A percentile compares a stretch with the other conserved stretches of the same genome.
phyloP scores from a whole-genome alignment of 1,139 yeast genomes.

The Eremothecium coryli region DNA sequence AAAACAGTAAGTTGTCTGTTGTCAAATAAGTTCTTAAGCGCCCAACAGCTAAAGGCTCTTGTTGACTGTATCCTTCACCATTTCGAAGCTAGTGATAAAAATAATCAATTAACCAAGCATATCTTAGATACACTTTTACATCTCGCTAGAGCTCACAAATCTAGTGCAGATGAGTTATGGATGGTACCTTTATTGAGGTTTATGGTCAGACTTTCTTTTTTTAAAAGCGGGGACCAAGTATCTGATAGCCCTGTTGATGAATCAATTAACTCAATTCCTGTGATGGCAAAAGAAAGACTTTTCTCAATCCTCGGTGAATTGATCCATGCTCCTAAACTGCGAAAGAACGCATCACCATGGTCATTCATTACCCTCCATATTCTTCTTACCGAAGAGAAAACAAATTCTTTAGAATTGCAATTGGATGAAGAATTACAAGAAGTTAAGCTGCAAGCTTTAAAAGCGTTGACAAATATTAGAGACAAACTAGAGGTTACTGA shows the following conservation, averaged over 20 bases:
- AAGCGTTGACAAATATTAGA: slow-evolving; percentile 41
- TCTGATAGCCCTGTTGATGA: slow-evolving; percentile 7
- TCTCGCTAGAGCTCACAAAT: slow-evolving; percentile 44
- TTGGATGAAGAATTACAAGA: slow-evolving; percentile 48
- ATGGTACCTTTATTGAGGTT: slow-evolving; percentile 43
- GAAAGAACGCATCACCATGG: slow-evolving; percentile 46
- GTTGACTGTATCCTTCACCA: slow-evolving; percentile 13
- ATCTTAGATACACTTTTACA: slow-evolving; percentile 56
- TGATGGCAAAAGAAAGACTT: slow-evolving; percentile 49
- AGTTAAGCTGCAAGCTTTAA: slow-evolving; percentile 44
- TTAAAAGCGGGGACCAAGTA: slow-evolving; percentile 30
- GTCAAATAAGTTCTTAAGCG: slow-evolving; percentile 22
- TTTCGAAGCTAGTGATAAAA: slow-evolving; percentile 15
- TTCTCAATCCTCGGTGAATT: slow-evolving; percentile 57
- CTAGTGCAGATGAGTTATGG: slow-evolving; percentile 31
- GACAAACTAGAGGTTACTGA: slow-evolving; percentile 34
- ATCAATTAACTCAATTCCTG: no score
- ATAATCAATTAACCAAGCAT: slow-evolving; percentile 49
- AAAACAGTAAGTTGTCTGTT: slow-evolving; percentile 53
- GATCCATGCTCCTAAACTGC: slow-evolving; percentile 32
- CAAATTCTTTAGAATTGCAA: slow-evolving; percentile 32
- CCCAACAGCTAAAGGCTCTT: slow-evolving; percentile 27
- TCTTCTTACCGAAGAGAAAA: slow-evolving; percentile 32
- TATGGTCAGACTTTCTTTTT: slow-evolving; percentile 49
- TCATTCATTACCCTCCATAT: slow-evolving; percentile 37